Evolutionary conservation across 2,329 filamentous ascomycete genomes (phyloP), one percentile per base, ranked within the genome.

Genomic region (Trichoderma lentiforme): DNA sequence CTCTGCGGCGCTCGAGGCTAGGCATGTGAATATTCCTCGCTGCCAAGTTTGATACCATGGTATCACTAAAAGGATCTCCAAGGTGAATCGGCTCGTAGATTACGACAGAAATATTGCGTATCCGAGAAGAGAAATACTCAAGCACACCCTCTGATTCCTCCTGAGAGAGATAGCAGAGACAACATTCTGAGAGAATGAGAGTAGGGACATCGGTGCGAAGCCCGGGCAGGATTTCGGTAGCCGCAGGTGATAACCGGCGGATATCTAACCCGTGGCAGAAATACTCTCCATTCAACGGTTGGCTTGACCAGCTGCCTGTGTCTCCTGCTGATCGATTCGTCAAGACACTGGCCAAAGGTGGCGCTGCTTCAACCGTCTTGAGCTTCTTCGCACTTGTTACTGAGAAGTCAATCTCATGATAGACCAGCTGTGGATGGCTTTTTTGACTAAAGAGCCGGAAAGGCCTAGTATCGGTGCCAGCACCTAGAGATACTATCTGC

Each of bases 351-450:
- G 81, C 79, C 51, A 88, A 77, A 2, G 73, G 72, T 0, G 85
- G 82, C 0, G 86, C 84, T 28, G 86, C 83, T 76, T 88, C 81
- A 7, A 87, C 82, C 3, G 83, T 83, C 67, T 81, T 81, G 57
- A 92, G 86, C 81, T 95, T 97, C 56, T 87, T 86, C 3, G 83
- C 79, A n/a, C 90, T 91, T 70, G 95, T 94, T 26, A 87, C 82
- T 0, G 92, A 87, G 77, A 98, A 98, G 81, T 99, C 96, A 71
- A 99, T 85, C 81, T 99, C 96, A 80, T 98, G 95, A 80, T 98
- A 99, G 72, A 92, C 80, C 21, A 97, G 81, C 14, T 81, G 77
- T 15, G 77, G 71, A 6, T 77, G 74, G 7, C 73, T 68, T 0
- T 83, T 80, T 18, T 83, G 79, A 9, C 88, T 82, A 72, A 93